Base-by-base conservation (phyloP, 2,329 filamentous ascomycete genomes). In the Macrophomina tecta region DNA sequence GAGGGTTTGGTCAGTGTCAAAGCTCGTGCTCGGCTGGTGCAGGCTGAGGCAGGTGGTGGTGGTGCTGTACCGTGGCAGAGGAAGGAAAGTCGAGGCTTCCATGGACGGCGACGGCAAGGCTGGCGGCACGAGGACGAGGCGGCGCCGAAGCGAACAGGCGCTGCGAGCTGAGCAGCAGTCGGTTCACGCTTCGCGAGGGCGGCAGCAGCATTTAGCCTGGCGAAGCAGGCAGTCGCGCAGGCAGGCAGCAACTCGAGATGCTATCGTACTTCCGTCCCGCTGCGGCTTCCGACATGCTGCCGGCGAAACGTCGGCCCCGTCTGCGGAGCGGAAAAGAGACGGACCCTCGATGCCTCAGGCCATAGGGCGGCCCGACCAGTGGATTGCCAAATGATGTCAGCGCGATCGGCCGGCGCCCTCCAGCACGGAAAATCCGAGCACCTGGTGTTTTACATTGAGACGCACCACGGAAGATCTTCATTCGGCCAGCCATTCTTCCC, bases 381-480 rank as follows among this genome's bases (percentile, higher is more conserved):
- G 23, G 3, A 23, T 23, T 23, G 23, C 23, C 23, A 23, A 40
- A 62, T 62, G 58, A 62, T 62, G 58, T 62, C 58, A 62, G 45
- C 45, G 58, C 32, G n/a, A 62, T 62, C 32, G 38, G 51, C 51
- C 36, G 14, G 14, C 28, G 40, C 58, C n/a, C n/a, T 36, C 58
- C 14, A 18, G 8, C 42, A 23, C 58, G 28, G 42, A 12, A 28
- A n/a, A 49, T 18, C 58, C 16, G 45, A 34, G 14, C 28, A n/a
- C 36, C 58, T 62, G n/a, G 4, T 40, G 58, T 62, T 62, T 62
- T 49, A 62, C 32, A 32, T 36, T 62, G 58, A 48, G 58, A 62
- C 58, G 58, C 58, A 36, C 58, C n/a, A 49, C n/a, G 32, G 58
- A 30, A 62, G 58, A 62, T 62, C 58, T 49, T 40, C 48, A 62